Conservation (phyloP, 805 yeast species). For the Yarrowia osloensis region DNA sequence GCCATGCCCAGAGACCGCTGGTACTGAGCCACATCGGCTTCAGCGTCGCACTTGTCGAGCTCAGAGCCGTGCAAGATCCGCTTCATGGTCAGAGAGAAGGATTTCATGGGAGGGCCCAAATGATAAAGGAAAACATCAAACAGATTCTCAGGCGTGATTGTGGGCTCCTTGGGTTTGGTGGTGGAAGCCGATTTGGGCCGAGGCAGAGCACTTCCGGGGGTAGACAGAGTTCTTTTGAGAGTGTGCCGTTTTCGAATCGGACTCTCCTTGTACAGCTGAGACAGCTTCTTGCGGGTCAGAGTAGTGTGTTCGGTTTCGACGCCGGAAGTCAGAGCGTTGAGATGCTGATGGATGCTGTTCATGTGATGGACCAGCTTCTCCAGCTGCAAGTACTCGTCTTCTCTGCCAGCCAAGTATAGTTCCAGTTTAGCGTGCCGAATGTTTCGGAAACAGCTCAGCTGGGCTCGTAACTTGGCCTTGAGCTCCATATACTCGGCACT, state of each 20-base stretch:
- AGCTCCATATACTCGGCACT: conserved; percentile 42
- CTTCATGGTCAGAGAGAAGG: conserved; percentile 63
- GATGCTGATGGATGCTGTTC: conserved; percentile 27
- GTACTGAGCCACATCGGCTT: conserved; percentile 46
- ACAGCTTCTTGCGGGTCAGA: conserved; percentile 7
- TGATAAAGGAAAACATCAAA: conserved; percentile 67
- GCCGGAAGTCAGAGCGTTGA: conserved; percentile 16
- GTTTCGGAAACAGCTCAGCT: conserved; percentile 43
- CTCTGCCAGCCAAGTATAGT: conserved; percentile 55
- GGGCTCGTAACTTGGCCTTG: conserved; percentile 45
- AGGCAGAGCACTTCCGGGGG: not conserved
- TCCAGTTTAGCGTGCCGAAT: conserved; percentile 67
- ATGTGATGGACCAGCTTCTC: conserved; percentile 47
- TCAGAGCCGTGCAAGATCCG: conserved; percentile 54
- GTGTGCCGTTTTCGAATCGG: not conserved
- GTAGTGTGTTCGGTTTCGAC: conserved; percentile 17
- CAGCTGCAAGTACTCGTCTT: conserved; percentile 52
- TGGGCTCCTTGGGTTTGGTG: not conserved
- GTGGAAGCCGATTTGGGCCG: not conserved
- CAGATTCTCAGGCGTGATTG: conserved; percentile 45
- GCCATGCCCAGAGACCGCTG: conserved; percentile 50
- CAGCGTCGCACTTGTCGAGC: conserved; percentile 22
- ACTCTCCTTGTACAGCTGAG: conserved; percentile 6
- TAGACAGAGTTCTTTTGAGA: not conserved
- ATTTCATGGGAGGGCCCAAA: conserved; percentile 71